Evolutionary conservation across 352 stramenopile genomes (phyloP).

Genomic region (Plasmopara viticola): DNA sequence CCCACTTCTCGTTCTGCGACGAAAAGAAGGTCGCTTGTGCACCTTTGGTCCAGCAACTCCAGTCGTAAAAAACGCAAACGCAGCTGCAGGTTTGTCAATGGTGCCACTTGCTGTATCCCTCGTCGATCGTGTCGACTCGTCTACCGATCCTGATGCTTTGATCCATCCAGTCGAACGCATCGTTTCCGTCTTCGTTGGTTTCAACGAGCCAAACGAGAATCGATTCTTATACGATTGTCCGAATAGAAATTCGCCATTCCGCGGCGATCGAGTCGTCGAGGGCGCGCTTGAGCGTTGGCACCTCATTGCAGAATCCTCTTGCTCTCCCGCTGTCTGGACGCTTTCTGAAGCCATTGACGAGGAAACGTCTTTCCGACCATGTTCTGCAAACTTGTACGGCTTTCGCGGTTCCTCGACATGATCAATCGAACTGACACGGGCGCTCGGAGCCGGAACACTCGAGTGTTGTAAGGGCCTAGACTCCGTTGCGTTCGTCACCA

Average conservation of each 20-base stretch:
- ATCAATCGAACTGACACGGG: not conserved
- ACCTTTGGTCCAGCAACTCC: conserved; percentile 9
- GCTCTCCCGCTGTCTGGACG: not conserved
- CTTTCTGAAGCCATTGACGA: not conserved
- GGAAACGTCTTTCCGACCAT: not conserved
- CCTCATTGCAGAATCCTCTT: conserved; percentile 11
- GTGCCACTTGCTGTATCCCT: not conserved
- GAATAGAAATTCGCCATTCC: conserved; percentile 18
- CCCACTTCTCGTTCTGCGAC: conserved; percentile 15
- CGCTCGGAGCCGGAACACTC: not conserved
- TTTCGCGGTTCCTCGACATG: conserved; percentile 7
- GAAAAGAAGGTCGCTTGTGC: conserved; percentile 8
- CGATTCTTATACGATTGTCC: conserved; percentile 27
- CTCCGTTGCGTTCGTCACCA: not conserved
- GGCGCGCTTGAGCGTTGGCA: conserved; percentile 9
- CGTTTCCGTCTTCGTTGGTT: conserved; percentile 10
- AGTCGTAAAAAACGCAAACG: conserved; percentile 17
- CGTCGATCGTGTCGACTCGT: conserved; percentile 3
- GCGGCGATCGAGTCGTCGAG: not conserved
- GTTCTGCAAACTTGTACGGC: conserved; percentile 18
- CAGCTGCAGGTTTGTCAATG: conserved; percentile 3
- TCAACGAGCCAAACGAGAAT: conserved; percentile 12
- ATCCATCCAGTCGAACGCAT: conserved; percentile 2
- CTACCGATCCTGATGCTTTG: not conserved
- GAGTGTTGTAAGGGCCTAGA: not conserved